Evolutionary conservation across 257 asterid species (phyloP).

Genomic region (Solanum sitiens): DNA sequence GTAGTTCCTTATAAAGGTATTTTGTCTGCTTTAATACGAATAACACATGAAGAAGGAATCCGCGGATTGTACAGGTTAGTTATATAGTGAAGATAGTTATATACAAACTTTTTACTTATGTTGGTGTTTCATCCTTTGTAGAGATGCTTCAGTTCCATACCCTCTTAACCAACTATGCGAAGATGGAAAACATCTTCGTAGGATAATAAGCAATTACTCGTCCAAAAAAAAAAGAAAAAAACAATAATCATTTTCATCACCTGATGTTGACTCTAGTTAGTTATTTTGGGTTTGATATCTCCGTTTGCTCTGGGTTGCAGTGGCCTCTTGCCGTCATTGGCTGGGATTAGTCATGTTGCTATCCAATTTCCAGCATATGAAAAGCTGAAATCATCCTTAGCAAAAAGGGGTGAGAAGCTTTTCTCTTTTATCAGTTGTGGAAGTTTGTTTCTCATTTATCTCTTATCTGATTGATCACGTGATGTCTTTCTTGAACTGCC

Average conservation of each 20-base stretch:
- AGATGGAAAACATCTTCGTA: background rate
- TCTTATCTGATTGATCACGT: background rate
- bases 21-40: slow-evolving; percentile 78
- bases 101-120: background rate
- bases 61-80: slow-evolving; percentile 98
- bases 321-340: slow-evolving; percentile 94
- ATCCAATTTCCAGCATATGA: slow-evolving; percentile 97
- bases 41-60: slow-evolving; percentile 81
- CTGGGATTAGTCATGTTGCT: slow-evolving; percentile 89
- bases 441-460: background rate
- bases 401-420: slow-evolving; percentile 47
- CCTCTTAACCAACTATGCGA: background rate
- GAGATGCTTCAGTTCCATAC: background rate
- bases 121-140: background rate
- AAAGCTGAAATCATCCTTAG: slow-evolving; percentile 68
- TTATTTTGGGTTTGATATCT: background rate
- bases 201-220: background rate
- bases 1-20: slow-evolving; percentile 80
- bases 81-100: background rate
- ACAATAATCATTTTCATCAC: background rate
- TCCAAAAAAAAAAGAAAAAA: background rate
- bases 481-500: background rate
- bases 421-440: background rate
- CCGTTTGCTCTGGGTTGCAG: slow-evolving; percentile 31
- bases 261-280: background rate